Conservation (phyloP, 1,284 basidiomycete genomes). For the Coniferiporia sulphurascens region DNA sequence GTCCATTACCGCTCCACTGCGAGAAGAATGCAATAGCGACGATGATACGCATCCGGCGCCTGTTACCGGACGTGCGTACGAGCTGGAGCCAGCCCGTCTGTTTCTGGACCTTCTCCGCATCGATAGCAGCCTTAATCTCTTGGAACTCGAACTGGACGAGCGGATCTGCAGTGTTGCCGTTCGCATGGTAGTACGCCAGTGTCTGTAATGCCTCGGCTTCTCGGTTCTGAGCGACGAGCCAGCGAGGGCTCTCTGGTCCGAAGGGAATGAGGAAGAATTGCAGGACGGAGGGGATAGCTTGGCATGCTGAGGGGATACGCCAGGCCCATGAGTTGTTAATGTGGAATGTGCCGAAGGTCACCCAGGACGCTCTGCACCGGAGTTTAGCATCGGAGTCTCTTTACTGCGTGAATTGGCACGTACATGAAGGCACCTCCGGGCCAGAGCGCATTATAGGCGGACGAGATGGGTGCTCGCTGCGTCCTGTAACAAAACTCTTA, state of each 20-base stretch:
- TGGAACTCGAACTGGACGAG: conserved; percentile 28
- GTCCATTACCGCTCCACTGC: conserved; percentile 27
- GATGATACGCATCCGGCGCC: conserved; percentile 26
- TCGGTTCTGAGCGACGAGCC: conserved; percentile 28
- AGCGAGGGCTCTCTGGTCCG: conserved; percentile 35
- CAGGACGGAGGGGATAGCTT: conserved; percentile 32
- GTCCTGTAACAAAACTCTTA: conserved; percentile 20
- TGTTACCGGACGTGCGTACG: conserved; percentile 30
- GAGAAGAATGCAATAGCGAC: conserved; percentile 29
- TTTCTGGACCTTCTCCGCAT: conserved; percentile 20
- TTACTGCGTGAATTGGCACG: not conserved
- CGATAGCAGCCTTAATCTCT: conserved; percentile 27
- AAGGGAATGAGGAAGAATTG: conserved; percentile 30
- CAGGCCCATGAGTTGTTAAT: conserved; percentile 28
- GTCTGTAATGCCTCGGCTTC: conserved; percentile 22
- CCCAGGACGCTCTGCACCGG: conserved; percentile 26
- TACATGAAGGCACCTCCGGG: conserved; percentile 23
- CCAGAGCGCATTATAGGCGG: conserved; percentile 54
- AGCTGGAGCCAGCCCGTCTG: conserved; percentile 25
- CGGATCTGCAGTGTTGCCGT: conserved; percentile 24
- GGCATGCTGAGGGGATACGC: conserved; percentile 36
- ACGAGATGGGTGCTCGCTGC: conserved; percentile 47
- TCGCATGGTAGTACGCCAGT: conserved; percentile 25
- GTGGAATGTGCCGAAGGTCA: conserved; percentile 31
- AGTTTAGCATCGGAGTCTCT: conserved; percentile 25